Percentiles rank a stretch among this genome's conserved stretches.
Conservation (phyloP, 768 basidiomycete species). For the Lanmaoa pseudosensibilis region DNA sequence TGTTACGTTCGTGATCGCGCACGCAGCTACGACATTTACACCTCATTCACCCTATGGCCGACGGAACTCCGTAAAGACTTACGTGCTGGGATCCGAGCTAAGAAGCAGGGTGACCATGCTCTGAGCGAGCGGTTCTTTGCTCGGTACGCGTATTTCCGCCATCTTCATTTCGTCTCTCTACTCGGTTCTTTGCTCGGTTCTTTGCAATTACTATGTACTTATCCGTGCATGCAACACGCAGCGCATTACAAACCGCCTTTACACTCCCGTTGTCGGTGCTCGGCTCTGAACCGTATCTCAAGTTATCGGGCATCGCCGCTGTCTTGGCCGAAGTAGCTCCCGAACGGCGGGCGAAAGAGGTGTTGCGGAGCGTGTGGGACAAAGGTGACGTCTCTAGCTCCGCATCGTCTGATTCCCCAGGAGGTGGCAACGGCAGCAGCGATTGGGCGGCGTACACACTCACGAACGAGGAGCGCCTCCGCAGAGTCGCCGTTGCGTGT, state of each 20-base stretch:
- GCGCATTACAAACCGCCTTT: slow-evolving; percentile 58
- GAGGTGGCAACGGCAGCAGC: neutral
- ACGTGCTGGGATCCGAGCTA: slow-evolving; percentile 63
- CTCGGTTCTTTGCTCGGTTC: neutral
- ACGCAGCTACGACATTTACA: slow-evolving; percentile 55
- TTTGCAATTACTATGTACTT: neutral
- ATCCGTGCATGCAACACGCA: slow-evolving; percentile 17
- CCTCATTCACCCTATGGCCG: slow-evolving; percentile 66
- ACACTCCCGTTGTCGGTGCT: slow-evolving; percentile 40
- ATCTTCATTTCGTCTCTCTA: too few species aligned
- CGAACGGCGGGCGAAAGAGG: slow-evolving; percentile 26
- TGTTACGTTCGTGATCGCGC: neutral
- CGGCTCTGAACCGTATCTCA: slow-evolving; percentile 54
- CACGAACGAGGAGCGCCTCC: slow-evolving; percentile 40
- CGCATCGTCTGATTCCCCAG: slow-evolving; percentile 1
- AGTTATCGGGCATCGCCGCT: slow-evolving; percentile 66
- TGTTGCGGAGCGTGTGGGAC: slow-evolving; percentile 26
- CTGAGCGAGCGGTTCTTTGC: slow-evolving; percentile 52
- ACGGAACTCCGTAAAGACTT: slow-evolving; percentile 60
- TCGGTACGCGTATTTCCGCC: slow-evolving; percentile 42
- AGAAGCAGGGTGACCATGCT: slow-evolving; percentile 52
- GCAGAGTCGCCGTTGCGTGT: slow-evolving; percentile 44
- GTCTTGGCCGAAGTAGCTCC: slow-evolving; percentile 53
- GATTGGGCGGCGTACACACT: slow-evolving; percentile 30
- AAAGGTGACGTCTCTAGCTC: slow-evolving; percentile 3